Conservation (phyloP, 1,284 basidiomycete species). For the Trichosporon coremiiforme region DNA sequence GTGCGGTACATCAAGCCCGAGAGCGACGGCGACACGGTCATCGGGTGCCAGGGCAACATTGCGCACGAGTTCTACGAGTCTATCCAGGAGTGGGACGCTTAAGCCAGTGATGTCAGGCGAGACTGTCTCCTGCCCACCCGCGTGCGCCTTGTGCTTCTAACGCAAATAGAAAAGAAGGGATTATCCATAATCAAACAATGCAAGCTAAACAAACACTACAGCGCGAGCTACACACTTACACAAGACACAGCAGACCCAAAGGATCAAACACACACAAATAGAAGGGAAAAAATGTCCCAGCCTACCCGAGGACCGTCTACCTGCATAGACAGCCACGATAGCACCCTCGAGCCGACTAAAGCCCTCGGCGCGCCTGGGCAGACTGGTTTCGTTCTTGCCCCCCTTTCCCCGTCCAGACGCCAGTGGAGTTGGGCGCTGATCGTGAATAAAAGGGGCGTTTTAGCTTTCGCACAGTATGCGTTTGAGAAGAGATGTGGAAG, state of each 20-base stretch:
- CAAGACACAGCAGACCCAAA: background rate
- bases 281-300: constrained; percentile 25
- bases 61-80: constrained; percentile 81
- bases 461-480: constrained; percentile 5
- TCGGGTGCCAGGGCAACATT: constrained; percentile 74
- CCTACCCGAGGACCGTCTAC: constrained; percentile 28
- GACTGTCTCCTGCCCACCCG: too few species aligned
- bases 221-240: background rate
- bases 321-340: constrained; percentile 22
- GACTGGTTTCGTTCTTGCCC: constrained; percentile 42
- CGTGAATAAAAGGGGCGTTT: constrained; percentile 52
- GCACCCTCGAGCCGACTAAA: constrained; percentile 34
- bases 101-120: background rate
- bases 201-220: background rate
- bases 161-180: background rate
- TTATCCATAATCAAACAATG: constrained; percentile 1
- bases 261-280: constrained; percentile 1
- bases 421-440: constrained; percentile 48
- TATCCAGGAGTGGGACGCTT: constrained; percentile 70
- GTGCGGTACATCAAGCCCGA: constrained; percentile 56
- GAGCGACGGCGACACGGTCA: constrained; percentile 62
- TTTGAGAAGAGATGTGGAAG: constrained; percentile 4
- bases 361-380: constrained; percentile 28
- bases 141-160: background rate
- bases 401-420: constrained; percentile 53